Conservation (phyloP, 768 basidiomycete genomes). For the Paxillus rubicundulus region DNA sequence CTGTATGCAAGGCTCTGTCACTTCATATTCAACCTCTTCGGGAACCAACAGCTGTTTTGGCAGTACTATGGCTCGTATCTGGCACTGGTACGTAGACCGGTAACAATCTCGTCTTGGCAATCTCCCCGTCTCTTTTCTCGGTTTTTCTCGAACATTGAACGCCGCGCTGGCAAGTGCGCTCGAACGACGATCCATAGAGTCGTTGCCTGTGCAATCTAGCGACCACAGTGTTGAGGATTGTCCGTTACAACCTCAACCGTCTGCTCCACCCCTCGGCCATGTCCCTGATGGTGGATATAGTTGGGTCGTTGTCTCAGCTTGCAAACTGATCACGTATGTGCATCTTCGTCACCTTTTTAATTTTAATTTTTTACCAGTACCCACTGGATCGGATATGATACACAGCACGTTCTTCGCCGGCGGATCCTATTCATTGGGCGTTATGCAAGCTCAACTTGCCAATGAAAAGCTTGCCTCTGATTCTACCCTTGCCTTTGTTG, state of each 20-base stretch:
- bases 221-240: neutral
- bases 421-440: slow-evolving; percentile 28
- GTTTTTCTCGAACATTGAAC: neutral
- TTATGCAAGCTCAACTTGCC: slow-evolving; percentile 31
- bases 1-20: neutral
- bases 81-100: neutral
- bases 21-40: neutral
- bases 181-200: slow-evolving; percentile 1
- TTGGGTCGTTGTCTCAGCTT: slow-evolving; percentile 32
- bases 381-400: neutral
- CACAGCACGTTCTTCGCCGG: slow-evolving; percentile 27
- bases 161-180: neutral
- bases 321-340: slow-evolving; percentile 26
- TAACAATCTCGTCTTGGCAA: neutral
- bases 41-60: neutral
- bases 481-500: slow-evolving; percentile 32
- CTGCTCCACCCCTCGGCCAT: slow-evolving; percentile 4
- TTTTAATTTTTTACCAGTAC: too few species aligned
- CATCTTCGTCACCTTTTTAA: neutral
- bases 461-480: slow-evolving; percentile 22
- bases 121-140: neutral
- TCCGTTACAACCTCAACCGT: neutral
- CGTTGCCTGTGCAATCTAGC: neutral
- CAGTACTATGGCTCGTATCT: slow-evolving; percentile 1
- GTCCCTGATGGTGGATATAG: slow-evolving; percentile 33